Evolutionary conservation across 345 rosid genomes (phyloP).

Genomic region (Streptanthus diversifolius): DNA sequence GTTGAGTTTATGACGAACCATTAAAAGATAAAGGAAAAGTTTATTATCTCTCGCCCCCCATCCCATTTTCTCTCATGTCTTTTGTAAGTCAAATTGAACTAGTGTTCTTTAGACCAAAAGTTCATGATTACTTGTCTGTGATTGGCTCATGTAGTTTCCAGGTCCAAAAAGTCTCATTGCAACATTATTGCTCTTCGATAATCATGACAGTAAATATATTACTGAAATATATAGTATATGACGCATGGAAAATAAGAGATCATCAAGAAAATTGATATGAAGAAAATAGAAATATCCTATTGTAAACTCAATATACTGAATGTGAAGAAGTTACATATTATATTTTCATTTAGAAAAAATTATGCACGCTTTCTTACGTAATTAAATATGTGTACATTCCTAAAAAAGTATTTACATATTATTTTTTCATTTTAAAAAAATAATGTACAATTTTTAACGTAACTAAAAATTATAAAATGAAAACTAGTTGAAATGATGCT

Average conservation of each 20-base stretch:
- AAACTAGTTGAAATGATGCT: background rate
- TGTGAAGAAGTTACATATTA: background rate
- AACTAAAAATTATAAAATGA: background rate
- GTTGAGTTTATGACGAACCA: constrained; percentile 10
- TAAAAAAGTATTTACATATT: background rate
- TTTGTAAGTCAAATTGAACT: constrained; percentile 13
- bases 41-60: background rate
- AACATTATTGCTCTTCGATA: constrained; percentile 16
- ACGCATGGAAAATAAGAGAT: background rate
- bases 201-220: constrained; percentile 18
- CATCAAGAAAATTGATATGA: background rate
- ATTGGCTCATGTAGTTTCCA: constrained; percentile 14
- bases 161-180: constrained; percentile 23
- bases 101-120: constrained; percentile 4
- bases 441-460: background rate
- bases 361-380: background rate
- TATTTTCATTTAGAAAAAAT: no score
- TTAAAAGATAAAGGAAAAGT: constrained; percentile 13
- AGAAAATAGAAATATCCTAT: background rate
- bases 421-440: background rate
- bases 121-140: background rate
- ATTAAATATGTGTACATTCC: no score
- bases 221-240: background rate
- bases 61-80: background rate
- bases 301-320: background rate